phyloP scores from a whole-genome alignment of 306 rosid genomes.

The Lupinus albus region DNA sequence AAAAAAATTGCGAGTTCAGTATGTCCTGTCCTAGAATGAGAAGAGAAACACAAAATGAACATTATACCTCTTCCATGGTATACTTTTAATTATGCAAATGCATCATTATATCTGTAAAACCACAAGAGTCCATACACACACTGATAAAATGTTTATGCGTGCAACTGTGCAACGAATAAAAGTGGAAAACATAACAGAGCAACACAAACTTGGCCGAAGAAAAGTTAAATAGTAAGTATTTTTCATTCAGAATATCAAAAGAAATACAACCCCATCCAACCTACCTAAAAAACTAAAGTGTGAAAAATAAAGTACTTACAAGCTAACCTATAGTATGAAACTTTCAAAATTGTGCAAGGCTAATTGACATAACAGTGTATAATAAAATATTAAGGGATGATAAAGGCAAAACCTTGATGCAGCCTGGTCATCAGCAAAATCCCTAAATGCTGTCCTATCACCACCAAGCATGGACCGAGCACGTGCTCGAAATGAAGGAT shows the following conservation, averaged over 20 bases:
- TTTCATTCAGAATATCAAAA: no score
- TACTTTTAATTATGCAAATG: neutral
- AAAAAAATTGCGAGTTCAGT: constrained; percentile 13
- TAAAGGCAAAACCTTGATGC: constrained; percentile 69
- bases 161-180: no score
- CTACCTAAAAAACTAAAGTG: no score
- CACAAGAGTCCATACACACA: neutral
- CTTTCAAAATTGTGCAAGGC: no score
- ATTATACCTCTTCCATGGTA: neutral
- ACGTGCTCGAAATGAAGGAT: constrained; percentile 86
- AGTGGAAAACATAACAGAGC: no score
- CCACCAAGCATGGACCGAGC: constrained; percentile 96
- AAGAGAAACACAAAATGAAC: neutral
- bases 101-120: constrained; percentile 26
- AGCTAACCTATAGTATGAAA: no score
- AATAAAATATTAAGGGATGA: constrained; percentile 38
- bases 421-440: constrained; percentile 80
- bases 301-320: no score
- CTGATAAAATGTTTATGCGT: no score
- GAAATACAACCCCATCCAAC: no score
- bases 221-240: no score
- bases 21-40: constrained; percentile 12
- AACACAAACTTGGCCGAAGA: no score
- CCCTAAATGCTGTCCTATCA: constrained; percentile 79
- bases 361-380: constrained; percentile 21